Conservation (phyloP, 768 basidiomycete species). For the Lentinula edodes region DNA sequence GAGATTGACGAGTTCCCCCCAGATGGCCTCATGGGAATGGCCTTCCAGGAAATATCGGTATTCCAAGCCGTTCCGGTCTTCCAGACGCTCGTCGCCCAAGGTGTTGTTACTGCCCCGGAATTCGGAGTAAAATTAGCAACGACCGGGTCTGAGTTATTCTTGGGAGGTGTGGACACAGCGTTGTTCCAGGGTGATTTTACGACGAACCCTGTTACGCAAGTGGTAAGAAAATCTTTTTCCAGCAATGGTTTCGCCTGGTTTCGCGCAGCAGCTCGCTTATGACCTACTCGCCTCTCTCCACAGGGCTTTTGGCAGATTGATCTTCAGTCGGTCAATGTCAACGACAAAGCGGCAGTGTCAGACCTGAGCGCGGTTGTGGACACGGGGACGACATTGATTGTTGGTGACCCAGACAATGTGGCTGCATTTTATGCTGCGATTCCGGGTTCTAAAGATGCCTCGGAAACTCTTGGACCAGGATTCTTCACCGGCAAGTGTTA, state of each 20-base stretch:
- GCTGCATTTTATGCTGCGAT: constrained; percentile 24
- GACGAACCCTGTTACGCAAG: constrained; percentile 26
- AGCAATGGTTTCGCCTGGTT: neutral
- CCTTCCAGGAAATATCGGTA: constrained; percentile 31
- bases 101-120: constrained; percentile 24
- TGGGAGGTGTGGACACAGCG: constrained; percentile 46
- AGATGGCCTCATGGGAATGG: constrained; percentile 42
- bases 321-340: constrained; percentile 23
- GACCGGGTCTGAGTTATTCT: constrained; percentile 42
- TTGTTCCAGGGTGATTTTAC: constrained; percentile 42
- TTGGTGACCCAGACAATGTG: constrained; percentile 25
- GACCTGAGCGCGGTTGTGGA: constrained; percentile 27
- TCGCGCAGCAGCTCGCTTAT: neutral
- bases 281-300: constrained; percentile 3
- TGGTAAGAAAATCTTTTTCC: constrained; percentile 13
- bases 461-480: constrained; percentile 18
- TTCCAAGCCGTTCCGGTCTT: constrained; percentile 33
- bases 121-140: constrained; percentile 45
- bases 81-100: constrained; percentile 36
- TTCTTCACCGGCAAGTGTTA: constrained; percentile 22
- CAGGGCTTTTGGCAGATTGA: constrained; percentile 29
- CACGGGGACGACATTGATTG: constrained; percentile 36
- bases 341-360: constrained; percentile 13
- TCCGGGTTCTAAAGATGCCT: constrained; percentile 24
- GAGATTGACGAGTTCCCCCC: constrained; percentile 23